Conservation (phyloP, 176 grass and related monocot species). For the Tillandsia fasciculata region DNA sequence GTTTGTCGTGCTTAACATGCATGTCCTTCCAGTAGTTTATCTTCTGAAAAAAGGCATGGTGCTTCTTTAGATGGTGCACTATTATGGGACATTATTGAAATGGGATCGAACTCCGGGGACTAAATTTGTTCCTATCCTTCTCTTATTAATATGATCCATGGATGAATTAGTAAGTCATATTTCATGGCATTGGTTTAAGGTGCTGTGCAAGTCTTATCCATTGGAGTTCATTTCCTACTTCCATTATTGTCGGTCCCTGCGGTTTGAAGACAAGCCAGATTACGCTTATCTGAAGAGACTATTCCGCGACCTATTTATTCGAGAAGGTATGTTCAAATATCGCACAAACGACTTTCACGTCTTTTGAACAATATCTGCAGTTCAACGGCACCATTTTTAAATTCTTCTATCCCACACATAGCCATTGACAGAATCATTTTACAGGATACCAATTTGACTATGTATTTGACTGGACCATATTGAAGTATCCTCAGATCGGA, state of each 20-base stretch:
- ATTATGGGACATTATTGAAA: too few relatives aligned
- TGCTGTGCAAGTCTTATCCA: slow-evolving; percentile 76
- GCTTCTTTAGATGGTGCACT: too few relatives aligned
- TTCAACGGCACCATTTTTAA: too few relatives aligned
- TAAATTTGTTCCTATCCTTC: too few relatives aligned
- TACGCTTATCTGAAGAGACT: slow-evolving; percentile 80
- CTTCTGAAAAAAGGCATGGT: too few relatives aligned
- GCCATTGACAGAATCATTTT: not conserved
- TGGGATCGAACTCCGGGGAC: too few relatives aligned
- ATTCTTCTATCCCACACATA: not conserved
- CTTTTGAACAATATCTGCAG: not conserved
- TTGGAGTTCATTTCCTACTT: slow-evolving; percentile 72
- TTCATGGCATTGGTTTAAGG: slow-evolving; percentile 34
- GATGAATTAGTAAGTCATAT: not conserved
- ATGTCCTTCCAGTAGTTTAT: too few relatives aligned
- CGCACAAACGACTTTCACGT: not conserved
- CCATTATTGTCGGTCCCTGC: slow-evolving; percentile 74
- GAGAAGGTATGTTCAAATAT: slow-evolving; percentile 36
- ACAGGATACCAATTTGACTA: slow-evolving; percentile 13
- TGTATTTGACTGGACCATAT: slow-evolving; percentile 9
- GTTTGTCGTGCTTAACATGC: too few relatives aligned
- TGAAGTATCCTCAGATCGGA: slow-evolving; percentile 2
- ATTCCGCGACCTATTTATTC: slow-evolving; percentile 76
- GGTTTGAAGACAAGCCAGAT: slow-evolving; percentile 92
- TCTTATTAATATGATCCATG: not conserved